Evolutionary conservation across 805 yeast species (phyloP), one percentile per base, ranked within the genome.

Genomic region (Candida ortonii): DNA sequence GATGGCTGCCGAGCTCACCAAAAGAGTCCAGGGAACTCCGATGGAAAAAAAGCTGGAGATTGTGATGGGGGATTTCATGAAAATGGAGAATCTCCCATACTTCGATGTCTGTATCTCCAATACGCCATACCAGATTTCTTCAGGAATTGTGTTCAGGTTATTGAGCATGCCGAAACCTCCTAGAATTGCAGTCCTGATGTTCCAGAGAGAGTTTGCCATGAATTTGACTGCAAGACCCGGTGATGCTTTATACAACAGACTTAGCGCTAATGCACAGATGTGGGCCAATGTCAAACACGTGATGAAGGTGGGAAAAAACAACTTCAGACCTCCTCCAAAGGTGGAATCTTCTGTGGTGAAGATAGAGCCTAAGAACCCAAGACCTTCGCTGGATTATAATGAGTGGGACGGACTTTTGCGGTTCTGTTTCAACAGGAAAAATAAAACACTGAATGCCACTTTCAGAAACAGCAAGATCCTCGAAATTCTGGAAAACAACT

Each of bases 271-370:
- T 55, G 97, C 93, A 1, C 98, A 93, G 57, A 90, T 93, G 97
- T 93, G 97, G 97, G 96, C 97, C n/a, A 86, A 86, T 46, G 97
- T 93, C 11, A 88, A 95, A 6, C 98, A 93, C 59, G 85, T 93
- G 34, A 93, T 93, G 98, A 93, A 93, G 62, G 98, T 93, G 19
- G 97, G 97, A 16, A 84, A 80, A 57, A 93, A 93, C 57, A 93
- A 93, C 56, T 93, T 93, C 69, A 73, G 96, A 50, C 98, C 98
- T 16, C 98, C 98, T 8, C 98, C 98, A 39, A 89, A 93, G 61
- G 98, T 93, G 38, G 98, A 93, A 61, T 88, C 97, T 0, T 82
- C 95, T 22, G 98, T 93, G 30, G 97, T 93, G 13, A 75, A 95
- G 53, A 78, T 93, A 22, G 97, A 90, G 61, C 80, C 93, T 38